Conservation (phyloP, 2,329 filamentous ascomycete species). For the Tolypocladium cylindrosporum region DNA sequence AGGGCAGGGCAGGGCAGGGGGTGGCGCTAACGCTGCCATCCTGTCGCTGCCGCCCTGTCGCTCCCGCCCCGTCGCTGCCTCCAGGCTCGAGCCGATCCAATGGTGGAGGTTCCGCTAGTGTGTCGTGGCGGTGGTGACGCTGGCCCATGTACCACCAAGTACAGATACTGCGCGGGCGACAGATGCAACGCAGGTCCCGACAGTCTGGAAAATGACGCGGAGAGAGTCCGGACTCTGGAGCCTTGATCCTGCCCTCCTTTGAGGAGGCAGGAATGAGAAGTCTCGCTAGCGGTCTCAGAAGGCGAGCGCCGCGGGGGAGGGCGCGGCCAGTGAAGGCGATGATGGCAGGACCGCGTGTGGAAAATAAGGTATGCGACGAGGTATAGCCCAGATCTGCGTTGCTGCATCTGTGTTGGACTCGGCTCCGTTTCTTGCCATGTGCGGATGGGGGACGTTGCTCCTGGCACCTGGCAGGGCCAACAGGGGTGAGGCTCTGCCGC, state of each 20-base stretch:
- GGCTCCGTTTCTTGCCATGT: neutral
- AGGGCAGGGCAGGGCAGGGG: neutral
- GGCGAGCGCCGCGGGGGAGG: neutral
- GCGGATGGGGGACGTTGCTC: neutral
- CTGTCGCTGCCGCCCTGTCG: neutral
- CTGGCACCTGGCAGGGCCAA: neutral
- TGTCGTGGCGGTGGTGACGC: neutral
- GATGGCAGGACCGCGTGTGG: neutral
- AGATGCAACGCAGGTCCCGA: slow-evolving; percentile 17
- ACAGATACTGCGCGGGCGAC: slow-evolving; percentile 5
- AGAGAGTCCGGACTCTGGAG: neutral
- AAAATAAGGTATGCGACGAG: neutral
- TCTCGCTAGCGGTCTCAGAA: neutral
- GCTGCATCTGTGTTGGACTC: neutral
- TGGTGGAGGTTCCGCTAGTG: neutral
- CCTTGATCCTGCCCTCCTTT: neutral
- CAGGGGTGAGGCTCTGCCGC: neutral
- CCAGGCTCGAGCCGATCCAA: neutral
- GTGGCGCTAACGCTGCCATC: neutral
- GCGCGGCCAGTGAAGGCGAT: neutral
- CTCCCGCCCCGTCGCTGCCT: neutral
- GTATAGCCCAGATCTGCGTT: neutral
- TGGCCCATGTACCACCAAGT: neutral
- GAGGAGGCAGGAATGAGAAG: neutral
- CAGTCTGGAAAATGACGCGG: slow-evolving; percentile 22